Conservation (phyloP, 2,329 filamentous ascomycete genomes). For the Colletotrichum cordylinicola region DNA sequence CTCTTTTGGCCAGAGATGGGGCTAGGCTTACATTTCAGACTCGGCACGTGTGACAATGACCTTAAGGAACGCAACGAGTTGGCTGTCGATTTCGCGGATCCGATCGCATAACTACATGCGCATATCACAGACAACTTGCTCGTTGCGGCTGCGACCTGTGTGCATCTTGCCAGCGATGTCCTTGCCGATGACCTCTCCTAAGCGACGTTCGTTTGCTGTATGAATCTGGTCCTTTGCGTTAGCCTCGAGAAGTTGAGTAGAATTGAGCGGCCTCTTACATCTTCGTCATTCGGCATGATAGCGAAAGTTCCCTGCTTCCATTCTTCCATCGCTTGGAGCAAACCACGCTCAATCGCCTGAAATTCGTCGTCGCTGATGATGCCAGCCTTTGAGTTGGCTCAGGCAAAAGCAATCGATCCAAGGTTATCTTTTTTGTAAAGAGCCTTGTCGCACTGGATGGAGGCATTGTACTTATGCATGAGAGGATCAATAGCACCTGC, state of each 20-base stretch:
- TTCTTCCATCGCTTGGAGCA: conserved; percentile 43
- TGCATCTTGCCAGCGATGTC: conserved; percentile 75
- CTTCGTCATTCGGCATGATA: conserved; percentile 24
- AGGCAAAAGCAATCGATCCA: conserved; percentile 69
- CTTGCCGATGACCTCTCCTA: conserved; percentile 74
- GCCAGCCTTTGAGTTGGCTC: conserved; percentile 65
- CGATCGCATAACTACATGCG: conserved; percentile 61
- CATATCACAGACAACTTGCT: conserved; percentile 78
- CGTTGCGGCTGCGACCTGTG: conserved; percentile 73
- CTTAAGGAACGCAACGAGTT: conserved; percentile 29
- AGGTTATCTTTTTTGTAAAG: conserved; percentile 71
- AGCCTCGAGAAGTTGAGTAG: conserved; percentile 4
- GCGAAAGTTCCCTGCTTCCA: conserved; percentile 31
- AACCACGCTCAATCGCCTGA: conserved; percentile 64
- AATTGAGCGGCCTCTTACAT: conserved; percentile 14
- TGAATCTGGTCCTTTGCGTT: conserved; percentile 52
- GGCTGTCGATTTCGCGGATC: conserved; percentile 27
- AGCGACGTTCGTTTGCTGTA: conserved; percentile 60
- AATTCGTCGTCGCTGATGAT: conserved; percentile 69
- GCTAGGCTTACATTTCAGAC: conserved; percentile 31
- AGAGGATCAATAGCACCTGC: conserved; percentile 21
- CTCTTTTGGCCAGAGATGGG: conserved; percentile 17
- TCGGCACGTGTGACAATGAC: conserved; percentile 28
- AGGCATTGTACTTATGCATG: conserved; percentile 62
- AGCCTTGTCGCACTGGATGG: conserved; percentile 69